phyloP scores from a whole-genome alignment of 2,329 filamentous ascomycete genomes.

The Diatrype stigma region DNA sequence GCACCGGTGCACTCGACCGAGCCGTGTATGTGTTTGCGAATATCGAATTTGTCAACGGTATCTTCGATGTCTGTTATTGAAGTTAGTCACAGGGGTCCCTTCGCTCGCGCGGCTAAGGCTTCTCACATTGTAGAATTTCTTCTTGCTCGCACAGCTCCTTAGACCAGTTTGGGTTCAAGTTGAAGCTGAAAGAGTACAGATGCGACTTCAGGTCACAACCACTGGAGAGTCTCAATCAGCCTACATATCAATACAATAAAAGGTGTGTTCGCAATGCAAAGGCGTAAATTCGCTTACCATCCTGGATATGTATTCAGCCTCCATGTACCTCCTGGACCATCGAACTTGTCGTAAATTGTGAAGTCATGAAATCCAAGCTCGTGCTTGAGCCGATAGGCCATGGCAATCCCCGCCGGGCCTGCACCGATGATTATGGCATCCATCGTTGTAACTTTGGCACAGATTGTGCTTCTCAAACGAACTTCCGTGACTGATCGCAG shows the following conservation, averaged over 20 bases:
- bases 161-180: constrained; percentile 2
- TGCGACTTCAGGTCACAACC: constrained; percentile 33
- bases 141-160: background rate
- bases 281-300: constrained; percentile 7
- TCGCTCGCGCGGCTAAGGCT: too few relatives aligned
- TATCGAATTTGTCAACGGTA: constrained; percentile 11
- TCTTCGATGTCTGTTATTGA: constrained; percentile 4
- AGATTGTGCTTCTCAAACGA: too few relatives aligned
- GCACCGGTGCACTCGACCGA: constrained; percentile 7
- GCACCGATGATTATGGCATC: constrained; percentile 17
- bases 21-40: constrained; percentile 6
- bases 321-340: constrained; percentile 9
- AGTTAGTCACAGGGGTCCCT: too few relatives aligned
- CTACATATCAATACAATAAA: background rate
- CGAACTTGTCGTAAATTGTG: constrained; percentile 7
- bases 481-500: too few relatives aligned
- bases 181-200: constrained; percentile 2
- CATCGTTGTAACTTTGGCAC: too few relatives aligned
- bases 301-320: constrained; percentile 10
- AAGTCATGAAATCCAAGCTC: constrained; percentile 12
- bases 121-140: background rate
- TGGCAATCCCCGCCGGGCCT: constrained; percentile 14
- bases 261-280: too few relatives aligned
- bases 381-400: constrained; percentile 9
- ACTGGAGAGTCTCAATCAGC: background rate